A percentile compares a stretch with the other conserved stretches of the same genome.
Conservation (phyloP, 192 early-diverging fungal species). For the Coemansia sp. region DNA sequence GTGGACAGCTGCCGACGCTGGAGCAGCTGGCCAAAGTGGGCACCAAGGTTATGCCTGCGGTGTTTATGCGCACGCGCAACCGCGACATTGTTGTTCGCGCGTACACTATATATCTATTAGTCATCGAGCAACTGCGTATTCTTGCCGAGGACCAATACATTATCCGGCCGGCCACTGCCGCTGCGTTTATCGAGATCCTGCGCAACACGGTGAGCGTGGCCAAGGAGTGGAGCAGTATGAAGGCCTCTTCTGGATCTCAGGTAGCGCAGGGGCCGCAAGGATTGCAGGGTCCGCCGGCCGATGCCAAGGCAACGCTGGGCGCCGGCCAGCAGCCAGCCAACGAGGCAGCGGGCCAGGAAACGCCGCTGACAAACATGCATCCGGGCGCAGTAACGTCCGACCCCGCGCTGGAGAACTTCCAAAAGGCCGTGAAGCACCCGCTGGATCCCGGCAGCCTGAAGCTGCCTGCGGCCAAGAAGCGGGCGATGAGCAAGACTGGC, state of each 20-base stretch:
- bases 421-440: conserved; percentile 50
- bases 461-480: conserved; percentile 46
- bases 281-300: neutral
- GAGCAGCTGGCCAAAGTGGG: conserved; percentile 13
- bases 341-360: conserved; percentile 6
- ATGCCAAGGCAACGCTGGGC: neutral
- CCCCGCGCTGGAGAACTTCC: conserved; percentile 43
- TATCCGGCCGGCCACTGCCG: conserved; percentile 8
- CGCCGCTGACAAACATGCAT: conserved; percentile 48
- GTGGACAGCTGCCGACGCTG: conserved; percentile 13
- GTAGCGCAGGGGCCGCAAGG: neutral
- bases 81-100: conserved; percentile 13
- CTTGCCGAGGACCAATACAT: conserved; percentile 38
- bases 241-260: neutral
- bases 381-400: conserved; percentile 40
- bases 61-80: conserved; percentile 28
- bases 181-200: conserved; percentile 6
- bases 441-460: conserved; percentile 39
- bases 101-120: conserved; percentile 13
- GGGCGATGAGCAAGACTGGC: conserved; percentile 12
- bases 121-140: conserved; percentile 38
- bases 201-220: conserved; percentile 13
- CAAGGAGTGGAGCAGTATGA: conserved; percentile 40
- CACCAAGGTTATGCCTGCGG: conserved; percentile 17
- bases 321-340: conserved; percentile 2